Evolutionary conservation across 2,329 filamentous ascomycete genomes (phyloP), one percentile per base, ranked within the genome.

Genomic region (Cladophialophora yegresii): DNA sequence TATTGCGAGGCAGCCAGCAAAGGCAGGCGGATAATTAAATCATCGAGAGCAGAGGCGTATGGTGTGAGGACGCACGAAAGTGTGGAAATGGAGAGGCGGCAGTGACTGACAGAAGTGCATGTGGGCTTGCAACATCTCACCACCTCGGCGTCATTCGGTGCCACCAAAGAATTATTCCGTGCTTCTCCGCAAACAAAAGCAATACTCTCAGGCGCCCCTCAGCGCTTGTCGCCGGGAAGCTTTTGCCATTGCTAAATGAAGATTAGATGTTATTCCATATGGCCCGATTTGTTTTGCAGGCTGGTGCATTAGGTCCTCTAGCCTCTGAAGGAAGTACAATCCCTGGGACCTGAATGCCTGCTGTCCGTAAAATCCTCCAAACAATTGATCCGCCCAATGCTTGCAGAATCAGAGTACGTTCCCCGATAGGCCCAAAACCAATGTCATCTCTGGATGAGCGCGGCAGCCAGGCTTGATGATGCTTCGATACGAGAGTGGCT

Each of bases 11-110:
- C 4, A 57, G 12, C 22, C 61, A 50, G 61, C 53, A 53, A 32
- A 28, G 30, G 55, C 43, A n/a, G 23, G 9, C n/a, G 20, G 2
- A 10, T 51, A 47, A 54, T 20, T 30, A 64, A 43, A 28, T 64
- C 62, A 67, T 67, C 33, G 54, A 67, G 53, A 49, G 20, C 23
- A 59, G 32, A 51, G 32, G 45, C 57, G 43, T 32, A 9, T n/a
- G 26, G 22, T 58, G 26, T 32, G 55, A 43, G 5, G 16, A 16
- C 7, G 16, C 36, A 40, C n/a, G 13, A 36, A 30, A 22, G 57
- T n/a, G 43, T 22, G 22, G 32, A 30, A 2, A n/a, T 58, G 3
- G 13, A 12, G 20, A 23, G 47, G 33, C 10, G 13, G 26, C 16
- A 49, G 9, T 51, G 30, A 59, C 23, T 30, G 22, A 28, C 28